Evolutionary conservation across 495 filamentous ascomycete genomes (phyloP), one percentile per base, ranked within the genome.

Genomic region (Bacidia rubella): DNA sequence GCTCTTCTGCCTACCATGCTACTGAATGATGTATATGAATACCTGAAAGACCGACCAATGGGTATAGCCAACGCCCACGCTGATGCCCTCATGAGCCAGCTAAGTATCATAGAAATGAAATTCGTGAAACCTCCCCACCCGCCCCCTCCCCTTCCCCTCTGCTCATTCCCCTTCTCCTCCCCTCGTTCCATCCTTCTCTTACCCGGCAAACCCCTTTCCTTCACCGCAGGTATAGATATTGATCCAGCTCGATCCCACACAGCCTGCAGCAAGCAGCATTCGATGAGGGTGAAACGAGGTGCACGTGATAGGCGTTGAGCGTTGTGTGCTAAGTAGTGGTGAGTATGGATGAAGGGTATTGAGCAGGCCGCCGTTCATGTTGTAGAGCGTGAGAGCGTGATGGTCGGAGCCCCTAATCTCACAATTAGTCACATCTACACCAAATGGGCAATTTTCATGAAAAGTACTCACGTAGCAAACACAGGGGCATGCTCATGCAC

Each of bases 401-500:
- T 81, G 79, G 50, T 87, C 86, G 11, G 88, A 88, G 55, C 90
- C 93, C 54, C 88, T 95, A 59, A 23, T 20, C 39, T 26, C 9
- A 40, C 19, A 22, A 23, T 17, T 20, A 41, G 22, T 22, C 23
- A n/a, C 32, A 29, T 29, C 29, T 15, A n/a, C n/a, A 22, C 11
- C 20, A 42, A 25, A 38, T 15, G 1, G 23, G 41, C 2, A 11
- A n/a, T 24, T 17, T n/a, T 52, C 41, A 32, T 2, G 23, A 48
- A 42, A 10, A 45, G 29, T 24, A 80, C 85, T 69, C 86, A 95
- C 88, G 90, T 81, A 61, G 87, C 87, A 72, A 97, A 94, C 5
- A 99, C 90, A 25, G 92, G 92, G 43, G 94, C 80, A 68, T 97
- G 93, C 65, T 99, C 92, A 67, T 99, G 92, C 22, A 92, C 87